Conservation (phyloP, 441 rosid species). For the Pelargonium myrrhifolium region DNA sequence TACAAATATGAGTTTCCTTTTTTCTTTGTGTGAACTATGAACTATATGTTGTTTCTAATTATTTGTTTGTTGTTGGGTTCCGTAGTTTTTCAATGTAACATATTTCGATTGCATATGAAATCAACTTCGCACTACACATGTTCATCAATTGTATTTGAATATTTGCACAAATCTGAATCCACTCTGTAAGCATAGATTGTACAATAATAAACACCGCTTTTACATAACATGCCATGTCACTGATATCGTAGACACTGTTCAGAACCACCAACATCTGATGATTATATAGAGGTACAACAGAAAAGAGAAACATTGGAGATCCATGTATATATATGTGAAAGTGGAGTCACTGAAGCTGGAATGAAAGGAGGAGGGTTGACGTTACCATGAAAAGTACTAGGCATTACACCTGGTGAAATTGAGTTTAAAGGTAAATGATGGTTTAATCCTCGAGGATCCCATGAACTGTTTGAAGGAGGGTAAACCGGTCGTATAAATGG, state of each 20-base stretch:
- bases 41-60: too few relatives aligned
- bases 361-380: slow-evolving; percentile 57
- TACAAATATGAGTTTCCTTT: too few relatives aligned
- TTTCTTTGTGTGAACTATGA: too few relatives aligned
- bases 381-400: slow-evolving; percentile 44
- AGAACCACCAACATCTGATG: slow-evolving; percentile 37
- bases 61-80: too few relatives aligned
- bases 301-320: slow-evolving; percentile 48
- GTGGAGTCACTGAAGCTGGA: slow-evolving; percentile 72
- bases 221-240: slow-evolving; percentile 82
- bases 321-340: slow-evolving; percentile 64
- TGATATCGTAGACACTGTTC: slow-evolving; percentile 36
- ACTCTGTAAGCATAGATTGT: slow-evolving; percentile 59
- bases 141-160: slow-evolving; percentile 59
- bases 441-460: slow-evolving; percentile 65
- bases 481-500: slow-evolving; percentile 58
- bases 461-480: slow-evolving; percentile 58
- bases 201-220: slow-evolving; percentile 90
- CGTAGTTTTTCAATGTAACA: too few relatives aligned
- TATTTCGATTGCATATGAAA: too few relatives aligned
- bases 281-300: slow-evolving; percentile 45
- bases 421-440: slow-evolving; percentile 50
- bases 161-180: slow-evolving; percentile 72
- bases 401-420: slow-evolving; percentile 42
- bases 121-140: slow-evolving; percentile 60